Evolutionary conservation across 129 eudicot species (phyloP).

Genomic region (Centrapalus pauciflorus): DNA sequence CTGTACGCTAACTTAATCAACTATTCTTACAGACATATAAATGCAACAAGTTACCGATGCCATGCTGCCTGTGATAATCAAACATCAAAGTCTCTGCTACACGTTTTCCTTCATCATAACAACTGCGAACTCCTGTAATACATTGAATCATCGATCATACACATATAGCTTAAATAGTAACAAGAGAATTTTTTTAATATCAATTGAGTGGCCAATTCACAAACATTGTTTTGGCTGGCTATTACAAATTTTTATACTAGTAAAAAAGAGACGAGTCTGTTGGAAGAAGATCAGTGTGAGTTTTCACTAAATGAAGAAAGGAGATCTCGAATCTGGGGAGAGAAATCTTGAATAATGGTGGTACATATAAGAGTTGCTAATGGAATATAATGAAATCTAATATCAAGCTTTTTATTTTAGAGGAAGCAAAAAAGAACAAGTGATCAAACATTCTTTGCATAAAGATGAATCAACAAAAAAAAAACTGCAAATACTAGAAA

Average conservation of each 20-base stretch:
- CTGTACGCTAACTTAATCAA: constrained; percentile 3
- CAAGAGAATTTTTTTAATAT: no score
- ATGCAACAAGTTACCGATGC: constrained; percentile 39
- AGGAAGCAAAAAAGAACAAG: not conserved
- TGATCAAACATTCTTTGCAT: not conserved
- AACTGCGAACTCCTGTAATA: constrained; percentile 60
- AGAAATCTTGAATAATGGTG: not conserved
- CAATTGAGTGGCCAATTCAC: no score
- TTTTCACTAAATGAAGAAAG: not conserved
- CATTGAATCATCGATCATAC: not conserved
- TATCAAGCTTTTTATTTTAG: no score
- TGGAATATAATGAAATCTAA: not conserved
- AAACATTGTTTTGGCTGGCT: no score
- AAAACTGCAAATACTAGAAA: not conserved
- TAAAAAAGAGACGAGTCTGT: not conserved
- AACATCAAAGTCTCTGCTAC: constrained; percentile 85
- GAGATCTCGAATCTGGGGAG: not conserved
- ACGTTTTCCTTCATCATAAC: constrained; percentile 82
- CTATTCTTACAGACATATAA: not conserved
- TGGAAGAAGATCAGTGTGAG: not conserved
- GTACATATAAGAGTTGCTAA: not conserved
- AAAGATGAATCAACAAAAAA: not conserved
- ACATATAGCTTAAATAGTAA: no score
- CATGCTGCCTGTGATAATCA: constrained; percentile 82
- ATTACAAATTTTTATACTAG: no score